Conservation (phyloP, 805 yeast genomes). For the Cyberlindnera suaveolens region DNA sequence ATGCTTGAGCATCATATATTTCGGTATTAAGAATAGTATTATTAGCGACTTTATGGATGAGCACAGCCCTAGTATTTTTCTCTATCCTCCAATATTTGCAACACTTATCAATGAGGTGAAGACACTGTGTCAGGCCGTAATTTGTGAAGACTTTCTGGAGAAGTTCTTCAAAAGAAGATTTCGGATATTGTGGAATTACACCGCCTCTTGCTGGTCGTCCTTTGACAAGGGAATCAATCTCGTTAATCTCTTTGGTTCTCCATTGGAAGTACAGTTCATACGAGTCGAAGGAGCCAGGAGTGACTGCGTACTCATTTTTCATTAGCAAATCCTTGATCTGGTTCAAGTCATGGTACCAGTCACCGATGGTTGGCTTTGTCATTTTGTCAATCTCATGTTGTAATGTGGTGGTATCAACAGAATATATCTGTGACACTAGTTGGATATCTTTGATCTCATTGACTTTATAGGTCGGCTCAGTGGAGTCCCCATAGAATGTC, state of each 20-base stretch:
- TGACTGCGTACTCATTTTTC: constrained; percentile 26
- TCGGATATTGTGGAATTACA: constrained; percentile 37
- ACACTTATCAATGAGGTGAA: constrained; percentile 24
- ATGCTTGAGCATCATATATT: constrained; percentile 3
- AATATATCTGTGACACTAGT: constrained; percentile 44
- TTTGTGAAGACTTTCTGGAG: constrained; percentile 41
- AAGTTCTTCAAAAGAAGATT: constrained; percentile 35
- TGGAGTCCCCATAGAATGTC: not conserved
- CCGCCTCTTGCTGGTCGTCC: not conserved
- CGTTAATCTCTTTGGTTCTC: constrained; percentile 33
- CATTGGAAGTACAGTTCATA: constrained; percentile 32
- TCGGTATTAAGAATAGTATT: constrained; percentile 24
- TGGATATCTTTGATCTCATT: constrained; percentile 48
- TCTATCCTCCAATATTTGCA: constrained; percentile 56
- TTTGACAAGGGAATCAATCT: constrained; percentile 3
- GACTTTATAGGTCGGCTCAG: constrained; percentile 43
- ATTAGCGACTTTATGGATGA: constrained; percentile 46
- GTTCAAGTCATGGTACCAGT: constrained; percentile 27
- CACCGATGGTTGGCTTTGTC: constrained; percentile 34
- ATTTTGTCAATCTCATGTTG: constrained; percentile 47
- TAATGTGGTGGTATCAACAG: constrained; percentile 38
- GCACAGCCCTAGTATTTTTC: constrained; percentile 40
- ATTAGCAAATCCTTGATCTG: constrained; percentile 6
- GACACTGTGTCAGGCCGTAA: not conserved
- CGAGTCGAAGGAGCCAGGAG: constrained; percentile 30